Evolutionary conservation across 176 grass and related monocot genomes (phyloP), one percentile per base, ranked within the genome.

Genomic region (Avena insularis): DNA sequence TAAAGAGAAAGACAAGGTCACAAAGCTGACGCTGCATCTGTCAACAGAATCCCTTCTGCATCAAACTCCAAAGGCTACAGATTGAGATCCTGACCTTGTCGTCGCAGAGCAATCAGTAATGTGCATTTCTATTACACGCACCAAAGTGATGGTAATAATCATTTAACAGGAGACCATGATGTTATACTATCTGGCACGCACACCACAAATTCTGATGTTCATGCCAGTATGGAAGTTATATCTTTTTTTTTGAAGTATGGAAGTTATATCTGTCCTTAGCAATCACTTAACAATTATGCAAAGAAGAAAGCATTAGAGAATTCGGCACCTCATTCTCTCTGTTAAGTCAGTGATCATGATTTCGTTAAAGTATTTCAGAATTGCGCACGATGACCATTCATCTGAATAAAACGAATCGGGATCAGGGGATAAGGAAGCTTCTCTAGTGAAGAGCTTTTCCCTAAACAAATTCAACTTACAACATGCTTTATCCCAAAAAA

Each of bases 371-470:
- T 38, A 66, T 65, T 72, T 73, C 47, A 0, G 7, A 45, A 56
- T 50, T 2, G 33, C 9, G 21, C 85, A 75, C 80, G 73, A 77
- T 84, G 89, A 79, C 57, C 5, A 38, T 79, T 79, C 8, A 25
- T 57, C 14, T 48, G 40, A 40, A 72, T 29, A 86, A 73, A 87
- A 19, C 48, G 61, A 57, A 25, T 75, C n/a, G 27, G 19, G 36
- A 66, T 64, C 35, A 83, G 31, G 47, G 66, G 80, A 64, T 79
- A 79, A 8, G 23, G 84, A 90, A 90, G 73, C 84, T 90, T 90
- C 89, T 64, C 12, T 23, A 50, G 51, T 38, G 31, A 56, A 20
- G 8, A 58, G 20, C 71, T 86, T 89, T 82, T 59, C 7, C 17
- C 21, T 67, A 84, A 84, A 84, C 57, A 87, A 80, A 20, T 4